Conservation (phyloP, 371 early-diverging fungal species). For the Mortierella sp. region DNA sequence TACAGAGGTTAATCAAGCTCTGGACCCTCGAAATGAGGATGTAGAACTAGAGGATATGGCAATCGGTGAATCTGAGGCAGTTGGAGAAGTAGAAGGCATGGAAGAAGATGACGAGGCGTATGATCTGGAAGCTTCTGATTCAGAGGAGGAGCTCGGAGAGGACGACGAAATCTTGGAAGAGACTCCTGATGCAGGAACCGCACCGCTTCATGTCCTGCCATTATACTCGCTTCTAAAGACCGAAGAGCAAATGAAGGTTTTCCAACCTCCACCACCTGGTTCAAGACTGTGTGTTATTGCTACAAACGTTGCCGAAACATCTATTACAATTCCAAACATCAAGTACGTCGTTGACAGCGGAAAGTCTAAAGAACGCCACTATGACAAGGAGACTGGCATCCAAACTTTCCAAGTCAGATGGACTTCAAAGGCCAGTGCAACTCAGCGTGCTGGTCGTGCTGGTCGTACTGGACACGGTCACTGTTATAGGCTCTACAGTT, state of each 20-base stretch:
- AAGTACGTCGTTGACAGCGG: conserved; percentile 99
- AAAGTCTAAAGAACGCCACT: conserved; percentile 91
- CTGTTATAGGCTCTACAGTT: conserved; percentile 97
- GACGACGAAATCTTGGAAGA: conserved; percentile 59
- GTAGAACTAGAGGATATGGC: conserved; percentile 73
- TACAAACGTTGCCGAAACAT: conserved; percentile 99
- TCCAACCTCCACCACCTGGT: conserved; percentile 89
- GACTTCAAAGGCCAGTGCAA: conserved; percentile 96
- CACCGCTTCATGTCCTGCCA: conserved; percentile 88
- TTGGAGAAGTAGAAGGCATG: conserved; percentile 58
- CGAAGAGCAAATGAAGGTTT: conserved; percentile 90
- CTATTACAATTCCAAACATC: conserved; percentile 97
- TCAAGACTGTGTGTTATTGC: conserved; percentile 96
- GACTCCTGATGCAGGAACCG: conserved; percentile 55
- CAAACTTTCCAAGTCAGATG: conserved; percentile 92
- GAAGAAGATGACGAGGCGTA: conserved; percentile 71
- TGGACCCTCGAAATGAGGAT: conserved; percentile 61
- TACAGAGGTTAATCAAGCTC: conserved; percentile 29
- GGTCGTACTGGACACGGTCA: conserved; percentile 98
- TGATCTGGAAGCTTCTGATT: conserved; percentile 70
- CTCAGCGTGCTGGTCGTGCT: conserved; percentile 98
- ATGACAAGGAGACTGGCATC: conserved; percentile 85
- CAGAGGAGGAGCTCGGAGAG: conserved; percentile 62
- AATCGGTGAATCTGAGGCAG: conserved; percentile 64
- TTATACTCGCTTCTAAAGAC: conserved; percentile 94